Evolutionary conservation across 306 rosid species (phyloP).

Genomic region (Vigna hirtella): DNA sequence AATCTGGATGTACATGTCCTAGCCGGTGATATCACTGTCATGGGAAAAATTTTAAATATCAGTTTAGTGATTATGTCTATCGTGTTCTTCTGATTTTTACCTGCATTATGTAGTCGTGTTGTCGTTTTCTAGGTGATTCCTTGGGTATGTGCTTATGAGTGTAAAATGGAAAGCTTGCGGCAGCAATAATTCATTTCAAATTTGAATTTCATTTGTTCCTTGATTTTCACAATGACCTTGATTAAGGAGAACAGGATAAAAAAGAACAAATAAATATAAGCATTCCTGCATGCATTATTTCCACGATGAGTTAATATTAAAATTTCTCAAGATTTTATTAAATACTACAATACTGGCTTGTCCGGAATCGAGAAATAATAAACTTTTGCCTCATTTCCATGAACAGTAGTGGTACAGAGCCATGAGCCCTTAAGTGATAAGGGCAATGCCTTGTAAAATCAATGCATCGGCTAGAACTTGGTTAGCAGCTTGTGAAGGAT

Average conservation of each 20-base stretch:
- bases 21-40: neutral
- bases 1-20: neutral
- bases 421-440: conserved; percentile 52
- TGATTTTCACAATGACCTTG: conserved; percentile 20
- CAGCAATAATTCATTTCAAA: conserved; percentile 7
- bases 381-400: conserved; percentile 36
- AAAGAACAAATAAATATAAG: neutral
- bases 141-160: neutral
- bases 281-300: neutral
- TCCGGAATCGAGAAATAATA: neutral
- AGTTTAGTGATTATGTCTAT: neutral
- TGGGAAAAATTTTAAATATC: neutral
- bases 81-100: neutral
- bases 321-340: neutral
- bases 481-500: conserved; percentile 86
- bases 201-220: conserved; percentile 14
- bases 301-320: conserved; percentile 15
- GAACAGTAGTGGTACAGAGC: neutral
- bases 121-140: neutral
- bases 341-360: conserved; percentile 20
- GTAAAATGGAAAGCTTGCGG: neutral
- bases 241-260: neutral
- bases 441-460: conserved; percentile 70
- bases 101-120: neutral
- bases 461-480: conserved; percentile 75